Percentiles rank a stretch among this genome's conserved stretches.
Evolutionary conservation across 148 eudicot genomes (phyloP).

Genomic region (Mesembryanthemum crystallinum): DNA sequence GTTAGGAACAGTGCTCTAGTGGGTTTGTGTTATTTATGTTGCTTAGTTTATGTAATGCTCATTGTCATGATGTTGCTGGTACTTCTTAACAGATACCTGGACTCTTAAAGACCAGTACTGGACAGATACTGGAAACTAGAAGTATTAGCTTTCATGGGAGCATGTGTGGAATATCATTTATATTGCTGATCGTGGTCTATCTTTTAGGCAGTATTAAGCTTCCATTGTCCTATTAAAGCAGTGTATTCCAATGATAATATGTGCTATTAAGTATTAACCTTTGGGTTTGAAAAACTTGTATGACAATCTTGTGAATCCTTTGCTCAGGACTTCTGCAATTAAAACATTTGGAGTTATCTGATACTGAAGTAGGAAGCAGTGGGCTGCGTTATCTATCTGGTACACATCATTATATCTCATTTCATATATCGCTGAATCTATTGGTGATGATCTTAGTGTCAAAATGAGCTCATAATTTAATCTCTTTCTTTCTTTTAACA

Average conservation of each 20-base stretch:
- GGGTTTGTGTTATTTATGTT: too few relatives aligned
- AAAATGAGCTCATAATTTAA: neutral
- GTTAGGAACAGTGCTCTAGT: too few relatives aligned
- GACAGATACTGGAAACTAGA: too few relatives aligned
- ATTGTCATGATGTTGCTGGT: neutral
- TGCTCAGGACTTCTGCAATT: slow-evolving; percentile 59
- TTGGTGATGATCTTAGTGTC: neutral
- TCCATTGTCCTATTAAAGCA: neutral
- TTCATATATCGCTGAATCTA: neutral
- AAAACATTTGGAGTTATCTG: slow-evolving; percentile 85
- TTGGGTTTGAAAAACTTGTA: neutral
- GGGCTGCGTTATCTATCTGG: slow-evolving; percentile 83
- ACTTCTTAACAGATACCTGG: neutral
- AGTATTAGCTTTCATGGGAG: neutral
- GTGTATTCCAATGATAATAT: neutral
- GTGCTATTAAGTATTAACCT: neutral
- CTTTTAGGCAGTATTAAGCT: neutral
- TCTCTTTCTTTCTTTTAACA: too few relatives aligned
- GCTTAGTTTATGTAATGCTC: too few relatives aligned
- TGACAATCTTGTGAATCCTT: slow-evolving; percentile 5
- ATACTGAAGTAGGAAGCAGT: slow-evolving; percentile 86
- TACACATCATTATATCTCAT: slow-evolving; percentile 19
- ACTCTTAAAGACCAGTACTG: neutral
- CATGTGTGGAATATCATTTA: neutral
- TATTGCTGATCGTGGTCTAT: neutral